Evolutionary conservation across 2,329 filamentous ascomycete species (phyloP).

Genomic region (Trichoderma harzianum): DNA sequence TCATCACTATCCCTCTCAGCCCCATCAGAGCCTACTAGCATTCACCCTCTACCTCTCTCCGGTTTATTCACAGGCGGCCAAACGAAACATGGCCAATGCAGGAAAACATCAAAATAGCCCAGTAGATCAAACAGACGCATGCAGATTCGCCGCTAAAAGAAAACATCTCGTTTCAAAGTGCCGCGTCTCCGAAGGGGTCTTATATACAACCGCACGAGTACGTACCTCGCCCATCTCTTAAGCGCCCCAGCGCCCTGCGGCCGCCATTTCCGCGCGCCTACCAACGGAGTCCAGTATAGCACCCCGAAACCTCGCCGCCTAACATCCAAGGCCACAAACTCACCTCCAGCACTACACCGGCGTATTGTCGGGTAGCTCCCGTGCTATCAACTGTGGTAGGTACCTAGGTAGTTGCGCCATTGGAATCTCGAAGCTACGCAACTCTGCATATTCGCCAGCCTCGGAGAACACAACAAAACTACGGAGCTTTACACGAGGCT

Average conservation of each 20-base stretch:
- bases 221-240: not conserved
- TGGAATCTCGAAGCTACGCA: not conserved
- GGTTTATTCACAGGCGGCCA: not conserved
- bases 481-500: not conserved
- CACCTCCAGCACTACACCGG: not conserved
- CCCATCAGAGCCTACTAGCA: not conserved
- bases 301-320: not conserved
- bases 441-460: not conserved
- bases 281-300: not conserved
- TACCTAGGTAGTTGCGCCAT: not conserved
- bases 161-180: not conserved
- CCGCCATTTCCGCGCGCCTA: slow-evolving; percentile 5
- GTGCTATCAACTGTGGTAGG: not conserved
- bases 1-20: not conserved
- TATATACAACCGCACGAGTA: too few relatives aligned
- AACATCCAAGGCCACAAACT: not conserved
- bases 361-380: not conserved
- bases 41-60: not conserved
- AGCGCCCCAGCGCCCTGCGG: not conserved
- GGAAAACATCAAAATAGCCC: not conserved
- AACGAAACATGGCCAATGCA: not conserved
- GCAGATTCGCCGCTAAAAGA: not conserved
- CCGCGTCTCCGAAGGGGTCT: not conserved
- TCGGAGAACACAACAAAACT: not conserved
- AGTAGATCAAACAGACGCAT: not conserved